A percentile compares a stretch with the other conserved stretches of the same genome.
Evolutionary conservation across 139 green algal species (phyloP).

Genomic region (Microglena sp.): DNA sequence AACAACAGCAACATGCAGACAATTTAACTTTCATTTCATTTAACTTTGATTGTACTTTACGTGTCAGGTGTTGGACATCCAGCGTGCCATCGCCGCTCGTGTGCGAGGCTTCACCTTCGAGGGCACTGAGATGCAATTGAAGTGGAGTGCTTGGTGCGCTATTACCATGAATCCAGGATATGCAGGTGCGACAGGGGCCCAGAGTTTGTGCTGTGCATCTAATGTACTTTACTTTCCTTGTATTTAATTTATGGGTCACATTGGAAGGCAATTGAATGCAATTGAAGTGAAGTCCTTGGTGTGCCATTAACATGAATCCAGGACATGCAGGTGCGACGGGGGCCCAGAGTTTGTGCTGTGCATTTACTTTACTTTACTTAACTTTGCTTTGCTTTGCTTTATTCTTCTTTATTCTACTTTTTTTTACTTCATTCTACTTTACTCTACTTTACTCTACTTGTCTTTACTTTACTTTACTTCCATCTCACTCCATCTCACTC

Average conservation of each 20-base stretch:
- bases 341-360: too few species aligned
- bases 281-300: conserved; percentile 37
- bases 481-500: neutral
- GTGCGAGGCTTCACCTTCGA: conserved; percentile 25
- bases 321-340: conserved; percentile 25
- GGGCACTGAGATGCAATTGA: conserved; percentile 54
- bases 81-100: conserved; percentile 17
- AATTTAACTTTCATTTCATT: neutral
- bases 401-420: too few species aligned
- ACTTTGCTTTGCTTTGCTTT: too few species aligned
- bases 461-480: too few species aligned
- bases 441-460: too few species aligned
- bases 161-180: conserved; percentile 38
- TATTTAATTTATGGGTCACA: too few species aligned
- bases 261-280: conserved; percentile 50
- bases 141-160: conserved; percentile 41
- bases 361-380: too few species aligned
- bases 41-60: neutral
- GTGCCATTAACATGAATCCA: conserved; percentile 45
- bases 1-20: too few species aligned
- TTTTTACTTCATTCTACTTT: too few species aligned
- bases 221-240: too few species aligned
- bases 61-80: conserved; percentile 32
- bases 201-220: too few species aligned
- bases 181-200: too few species aligned